Conservation (phyloP, 129 eudicot species). For the Solidago caesia region DNA sequence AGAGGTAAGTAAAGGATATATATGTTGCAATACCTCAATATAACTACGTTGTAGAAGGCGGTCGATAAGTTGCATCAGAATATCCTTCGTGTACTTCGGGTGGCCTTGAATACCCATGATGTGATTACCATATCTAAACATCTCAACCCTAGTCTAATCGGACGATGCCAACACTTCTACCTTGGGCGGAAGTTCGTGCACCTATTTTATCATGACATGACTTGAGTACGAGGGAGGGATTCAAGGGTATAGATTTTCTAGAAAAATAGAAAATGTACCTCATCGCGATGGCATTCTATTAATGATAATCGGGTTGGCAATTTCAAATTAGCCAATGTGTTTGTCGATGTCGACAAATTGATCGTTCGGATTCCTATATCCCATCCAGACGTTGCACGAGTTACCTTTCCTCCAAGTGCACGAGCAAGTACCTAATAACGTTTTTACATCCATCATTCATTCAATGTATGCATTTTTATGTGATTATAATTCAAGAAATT, state of each 20-base stretch:
- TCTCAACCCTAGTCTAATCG: conserved; percentile 64
- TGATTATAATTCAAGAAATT: no score
- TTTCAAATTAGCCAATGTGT: conserved; percentile 46
- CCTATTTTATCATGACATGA: conserved; percentile 31
- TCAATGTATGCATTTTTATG: no score
- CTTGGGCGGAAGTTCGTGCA: conserved; percentile 72
- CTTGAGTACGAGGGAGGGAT: not conserved
- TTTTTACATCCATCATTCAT: conserved; percentile 10
- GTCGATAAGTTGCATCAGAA: conserved; percentile 73
- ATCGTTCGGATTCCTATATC: conserved; percentile 72
- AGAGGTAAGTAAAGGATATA: no score
- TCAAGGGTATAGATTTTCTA: not conserved
- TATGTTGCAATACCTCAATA: conserved; percentile 49
- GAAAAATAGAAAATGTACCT: conserved; percentile 41
- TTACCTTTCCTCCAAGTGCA: conserved; percentile 70
- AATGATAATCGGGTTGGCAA: conserved; percentile 56
- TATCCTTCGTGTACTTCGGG: conserved; percentile 93
- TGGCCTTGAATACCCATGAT: conserved; percentile 98
- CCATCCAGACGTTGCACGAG: conserved; percentile 72
- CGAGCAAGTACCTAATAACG: conserved; percentile 59
- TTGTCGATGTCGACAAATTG: conserved; percentile 51
- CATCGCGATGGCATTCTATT: conserved; percentile 84
- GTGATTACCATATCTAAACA: conserved; percentile 82
- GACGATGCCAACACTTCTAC: conserved; percentile 85
- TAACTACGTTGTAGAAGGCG: conserved; percentile 65